phyloP scores from a whole-genome alignment of 495 filamentous ascomycete species.

The Neurospora sublineolata region DNA sequence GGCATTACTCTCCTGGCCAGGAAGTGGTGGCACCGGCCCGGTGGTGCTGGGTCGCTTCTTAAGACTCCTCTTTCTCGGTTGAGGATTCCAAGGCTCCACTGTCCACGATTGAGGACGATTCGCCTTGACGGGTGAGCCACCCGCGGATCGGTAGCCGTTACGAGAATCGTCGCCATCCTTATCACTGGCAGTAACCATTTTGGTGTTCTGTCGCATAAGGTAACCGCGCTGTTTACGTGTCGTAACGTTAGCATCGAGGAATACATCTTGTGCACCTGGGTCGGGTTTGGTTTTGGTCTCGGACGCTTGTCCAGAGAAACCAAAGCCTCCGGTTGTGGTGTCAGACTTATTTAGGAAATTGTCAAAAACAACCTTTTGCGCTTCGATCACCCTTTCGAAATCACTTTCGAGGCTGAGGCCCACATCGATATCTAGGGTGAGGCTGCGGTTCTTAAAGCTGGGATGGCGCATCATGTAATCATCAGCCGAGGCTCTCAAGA shows the following conservation, averaged over 20 bases:
- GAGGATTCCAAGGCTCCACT: slow-evolving; percentile 90
- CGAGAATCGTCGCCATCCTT: slow-evolving; percentile 38
- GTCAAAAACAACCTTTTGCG: slow-evolving; percentile 82
- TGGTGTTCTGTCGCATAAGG: slow-evolving; percentile 96
- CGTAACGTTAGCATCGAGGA: slow-evolving; percentile 44
- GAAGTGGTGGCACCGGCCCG: slow-evolving; percentile 64
- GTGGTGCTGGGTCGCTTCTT: slow-evolving; percentile 43
- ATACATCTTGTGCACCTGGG: neutral
- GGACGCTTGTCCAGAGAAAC: neutral
- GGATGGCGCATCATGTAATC: slow-evolving; percentile 38
- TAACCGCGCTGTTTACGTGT: slow-evolving; percentile 77
- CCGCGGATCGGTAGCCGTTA: slow-evolving; percentile 49
- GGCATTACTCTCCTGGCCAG: slow-evolving; percentile 76
- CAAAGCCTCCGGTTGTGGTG: neutral
- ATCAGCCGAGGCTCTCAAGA: slow-evolving; percentile 10
- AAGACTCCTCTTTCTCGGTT: slow-evolving; percentile 53
- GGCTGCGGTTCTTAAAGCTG: slow-evolving; percentile 47
- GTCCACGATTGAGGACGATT: slow-evolving; percentile 78
- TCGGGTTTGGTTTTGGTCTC: neutral
- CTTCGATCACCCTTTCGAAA: slow-evolving; percentile 90
- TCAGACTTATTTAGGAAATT: slow-evolving; percentile 20
- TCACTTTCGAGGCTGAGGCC: slow-evolving; percentile 81
- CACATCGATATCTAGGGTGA: slow-evolving; percentile 66
- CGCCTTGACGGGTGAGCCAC: slow-evolving; percentile 60
- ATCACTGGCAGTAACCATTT: slow-evolving; percentile 83